Evolutionary conservation across 495 filamentous ascomycete genomes (phyloP), one percentile per base, ranked within the genome.

Genomic region (Tuber brumale): DNA sequence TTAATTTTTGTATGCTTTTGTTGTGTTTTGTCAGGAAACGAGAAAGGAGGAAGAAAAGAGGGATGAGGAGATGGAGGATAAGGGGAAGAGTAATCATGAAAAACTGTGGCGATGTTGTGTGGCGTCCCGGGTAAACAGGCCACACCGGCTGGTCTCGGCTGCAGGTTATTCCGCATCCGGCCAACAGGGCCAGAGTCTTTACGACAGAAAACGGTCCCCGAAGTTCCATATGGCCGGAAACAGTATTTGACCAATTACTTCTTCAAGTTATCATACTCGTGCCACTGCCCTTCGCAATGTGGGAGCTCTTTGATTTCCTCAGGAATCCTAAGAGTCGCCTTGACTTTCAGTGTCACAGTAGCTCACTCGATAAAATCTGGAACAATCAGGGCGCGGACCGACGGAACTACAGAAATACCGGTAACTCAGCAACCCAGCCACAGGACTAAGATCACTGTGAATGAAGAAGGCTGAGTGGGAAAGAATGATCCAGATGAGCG

Each of bases 61-160:
- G 21, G 84, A 75, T 76, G 69, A 83, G 66, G 85, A 84, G 85
- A 48, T 69, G 70, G 81, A 83, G 75, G 81, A 85, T 80, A 69
- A 75, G 74, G 77, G 72, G 74, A 76, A 57, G 79, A 77, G 70
- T 75, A 74, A 74, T 78, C 72, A 79, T 75, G n/a, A n/a, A 69
- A 35, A 37, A 71, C n/a, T n/a, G 73, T 37, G 46, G 72, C 57
- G 48, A 57, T 69, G 75, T 45, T 48, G 75, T 79, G 72, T 72
- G 72, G 72, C 75, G 72, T 75, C 72, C 57, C 72, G 70, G 70
- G 70, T 35, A 18, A 66, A 61, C n/a, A 5, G 31, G 51, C 51
- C 51, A 61, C 51, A 31, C 51, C 10, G 31, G 3, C n/a, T 4
- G 10, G 23, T 27, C n/a, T 31, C n/a, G 51, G 51, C n/a, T 16